These are phyloP conservation scores for Lentinula guzmanii DNA, from an alignment of 768 basidiomycete genomes.

Conservation along the genomic window DNA sequence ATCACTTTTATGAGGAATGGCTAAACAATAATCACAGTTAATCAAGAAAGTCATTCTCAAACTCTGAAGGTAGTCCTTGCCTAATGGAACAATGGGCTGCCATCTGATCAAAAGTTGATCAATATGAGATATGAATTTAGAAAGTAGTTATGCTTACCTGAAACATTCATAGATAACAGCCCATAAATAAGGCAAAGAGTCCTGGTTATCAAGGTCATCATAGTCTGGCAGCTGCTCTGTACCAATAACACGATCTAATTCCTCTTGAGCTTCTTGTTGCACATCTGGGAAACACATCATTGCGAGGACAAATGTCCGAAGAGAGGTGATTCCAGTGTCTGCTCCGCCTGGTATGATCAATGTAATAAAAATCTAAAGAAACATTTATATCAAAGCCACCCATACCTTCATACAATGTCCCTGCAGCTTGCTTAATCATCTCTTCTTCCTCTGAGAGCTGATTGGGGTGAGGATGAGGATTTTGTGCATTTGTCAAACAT, in stretches of 20 bases:
- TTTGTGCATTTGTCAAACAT: not conserved
- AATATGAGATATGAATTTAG: not conserved
- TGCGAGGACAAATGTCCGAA: not conserved
- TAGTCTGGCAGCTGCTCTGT: not conserved
- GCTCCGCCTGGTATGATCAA: not conserved
- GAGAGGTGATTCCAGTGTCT: not conserved
- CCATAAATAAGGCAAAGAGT: not conserved
- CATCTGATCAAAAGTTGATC: not conserved
- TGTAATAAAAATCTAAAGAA: not conserved
- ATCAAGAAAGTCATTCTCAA: not conserved
- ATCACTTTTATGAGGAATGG: constrained; percentile 24
- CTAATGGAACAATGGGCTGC: not conserved
- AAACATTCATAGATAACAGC: not conserved
- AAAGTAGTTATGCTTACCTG: not conserved
- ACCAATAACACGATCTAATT: not conserved
- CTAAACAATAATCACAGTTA: not conserved
- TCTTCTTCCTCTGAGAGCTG: not conserved
- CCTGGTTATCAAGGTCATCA: not conserved
- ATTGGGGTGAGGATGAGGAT: not conserved
- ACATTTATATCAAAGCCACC: not conserved
- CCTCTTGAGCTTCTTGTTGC: not conserved
- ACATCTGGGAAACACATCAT: not conserved
- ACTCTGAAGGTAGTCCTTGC: not conserved
- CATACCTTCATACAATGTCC: constrained; percentile 2
- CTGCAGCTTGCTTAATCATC: constrained; percentile 2